A percentile compares a stretch with the other conserved stretches of the same genome.
Conservation (phyloP, 345 rosid genomes). For the Hibiscus mutabilis region DNA sequence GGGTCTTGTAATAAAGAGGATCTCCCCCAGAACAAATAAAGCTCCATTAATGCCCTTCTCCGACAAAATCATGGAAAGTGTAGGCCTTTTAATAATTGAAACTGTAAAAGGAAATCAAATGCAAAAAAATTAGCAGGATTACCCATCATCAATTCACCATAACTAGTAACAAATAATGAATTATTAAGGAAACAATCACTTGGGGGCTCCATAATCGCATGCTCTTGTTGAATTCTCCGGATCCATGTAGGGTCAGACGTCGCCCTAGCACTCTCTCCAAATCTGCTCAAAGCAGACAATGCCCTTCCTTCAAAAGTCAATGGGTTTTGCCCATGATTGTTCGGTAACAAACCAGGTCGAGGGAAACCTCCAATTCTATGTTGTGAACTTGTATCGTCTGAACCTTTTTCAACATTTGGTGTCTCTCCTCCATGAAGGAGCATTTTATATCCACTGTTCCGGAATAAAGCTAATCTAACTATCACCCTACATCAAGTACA, state of each 20-base stretch:
- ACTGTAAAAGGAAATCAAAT: constrained; percentile 24
- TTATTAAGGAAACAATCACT: constrained; percentile 24
- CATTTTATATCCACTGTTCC: constrained; percentile 78
- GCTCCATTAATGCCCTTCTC: constrained; percentile 67
- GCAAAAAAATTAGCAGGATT: constrained; percentile 9
- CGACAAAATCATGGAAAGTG: constrained; percentile 48
- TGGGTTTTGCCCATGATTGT: constrained; percentile 29
- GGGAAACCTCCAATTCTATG: constrained; percentile 20
- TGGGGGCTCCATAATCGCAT: constrained; percentile 45
- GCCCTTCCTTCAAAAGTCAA: constrained; percentile 82
- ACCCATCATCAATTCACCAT: neutral
- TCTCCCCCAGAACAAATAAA: constrained; percentile 61
- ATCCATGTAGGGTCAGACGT: constrained; percentile 47
- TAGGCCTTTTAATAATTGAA: constrained; percentile 33
- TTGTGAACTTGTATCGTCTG: constrained; percentile 31
- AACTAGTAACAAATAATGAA: constrained; percentile 1
- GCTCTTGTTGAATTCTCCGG: constrained; percentile 59
- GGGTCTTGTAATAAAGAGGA: constrained; percentile 73
- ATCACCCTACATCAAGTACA: constrained; percentile 42
- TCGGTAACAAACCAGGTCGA: constrained; percentile 20
- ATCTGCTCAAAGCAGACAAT: constrained; percentile 64
- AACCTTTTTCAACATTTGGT: constrained; percentile 47
- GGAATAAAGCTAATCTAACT: constrained; percentile 65
- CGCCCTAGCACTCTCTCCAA: constrained; percentile 75
- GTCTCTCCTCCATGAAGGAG: constrained; percentile 89